These are phyloP conservation scores for Erodium trifolium DNA, from an alignment of 441 rosid species.

Conservation along the genomic window DNA sequence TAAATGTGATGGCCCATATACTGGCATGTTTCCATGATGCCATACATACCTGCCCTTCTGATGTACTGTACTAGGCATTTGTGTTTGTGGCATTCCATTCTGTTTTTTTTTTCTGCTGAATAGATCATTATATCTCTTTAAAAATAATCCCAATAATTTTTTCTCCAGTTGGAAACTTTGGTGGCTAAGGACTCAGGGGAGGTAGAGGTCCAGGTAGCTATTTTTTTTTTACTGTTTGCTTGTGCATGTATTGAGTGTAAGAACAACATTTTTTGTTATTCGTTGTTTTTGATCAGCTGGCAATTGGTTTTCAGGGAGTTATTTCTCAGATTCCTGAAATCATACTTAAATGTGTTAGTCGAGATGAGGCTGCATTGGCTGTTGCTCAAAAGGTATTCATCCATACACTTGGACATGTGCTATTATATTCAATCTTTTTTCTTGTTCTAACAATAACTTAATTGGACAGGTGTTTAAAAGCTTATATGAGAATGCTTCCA, in stretches of 20 bases:
- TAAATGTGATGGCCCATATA: not conserved
- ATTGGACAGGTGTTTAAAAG: conserved; percentile 74
- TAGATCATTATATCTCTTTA: not conserved
- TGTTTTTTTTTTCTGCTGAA: not conserved
- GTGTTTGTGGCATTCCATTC: not conserved
- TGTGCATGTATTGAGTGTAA: not conserved
- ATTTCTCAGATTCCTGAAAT: conserved; percentile 94
- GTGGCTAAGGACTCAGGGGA: conserved; percentile 60
- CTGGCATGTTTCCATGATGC: not conserved
- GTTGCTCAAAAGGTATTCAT: conserved; percentile 78
- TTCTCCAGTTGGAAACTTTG: conserved; percentile 70
- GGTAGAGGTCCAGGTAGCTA: conserved; percentile 77
- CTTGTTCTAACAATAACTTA: conserved; percentile 11
- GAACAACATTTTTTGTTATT: not conserved
- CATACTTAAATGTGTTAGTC: conserved; percentile 84
- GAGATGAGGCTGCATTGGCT: conserved; percentile 97
- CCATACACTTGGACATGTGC: not conserved
- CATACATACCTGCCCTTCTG: not conserved
- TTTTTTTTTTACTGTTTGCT: conserved; percentile 4
- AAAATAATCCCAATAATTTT: conserved; percentile 12
- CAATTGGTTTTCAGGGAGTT: conserved; percentile 44
- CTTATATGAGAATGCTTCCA: conserved; percentile 78
- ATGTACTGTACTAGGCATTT: conserved; percentile 4
- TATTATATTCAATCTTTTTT: not conserved
- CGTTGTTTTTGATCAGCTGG: not conserved